Conservation (phyloP, 2,329 filamentous ascomycete genomes). For the Alternaria tenuissima region DNA sequence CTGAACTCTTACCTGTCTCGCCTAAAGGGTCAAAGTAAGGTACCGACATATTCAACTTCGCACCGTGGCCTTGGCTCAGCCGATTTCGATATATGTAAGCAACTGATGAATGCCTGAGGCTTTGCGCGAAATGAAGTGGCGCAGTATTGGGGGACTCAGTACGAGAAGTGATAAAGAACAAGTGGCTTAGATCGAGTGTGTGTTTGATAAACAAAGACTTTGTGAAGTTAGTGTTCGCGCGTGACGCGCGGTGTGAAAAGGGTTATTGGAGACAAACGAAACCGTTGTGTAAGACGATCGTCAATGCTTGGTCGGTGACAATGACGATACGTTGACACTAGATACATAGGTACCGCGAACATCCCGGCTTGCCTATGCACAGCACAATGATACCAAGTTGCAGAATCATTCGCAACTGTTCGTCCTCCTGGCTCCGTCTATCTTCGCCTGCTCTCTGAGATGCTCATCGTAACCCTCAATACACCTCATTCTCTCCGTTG, state of each 20-base stretch:
- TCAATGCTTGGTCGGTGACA: not conserved
- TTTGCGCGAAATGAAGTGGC: not conserved
- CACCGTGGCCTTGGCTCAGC: not conserved
- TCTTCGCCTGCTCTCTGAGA: not conserved
- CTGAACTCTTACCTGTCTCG: constrained; percentile 11
- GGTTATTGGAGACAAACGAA: constrained; percentile 4
- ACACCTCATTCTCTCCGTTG: not conserved
- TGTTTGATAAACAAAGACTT: not conserved
- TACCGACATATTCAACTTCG: not conserved
- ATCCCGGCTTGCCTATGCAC: not conserved
- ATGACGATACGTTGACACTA: not conserved
- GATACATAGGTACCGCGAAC: not conserved
- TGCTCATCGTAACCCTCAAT: not conserved
- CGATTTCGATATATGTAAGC: not conserved
- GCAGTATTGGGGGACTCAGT: not conserved
- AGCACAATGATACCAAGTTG: not conserved
- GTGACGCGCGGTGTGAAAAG: not conserved
- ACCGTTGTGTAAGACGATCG: constrained; percentile 4
- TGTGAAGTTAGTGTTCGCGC: not conserved
- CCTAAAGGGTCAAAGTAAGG: constrained; percentile 31
- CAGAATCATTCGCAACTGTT: not conserved
- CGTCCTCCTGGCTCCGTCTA: not conserved
- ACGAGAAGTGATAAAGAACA: no score
- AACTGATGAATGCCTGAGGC: not conserved
- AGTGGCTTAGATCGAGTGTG: not conserved